Evolutionary conservation across 2,329 filamentous ascomycete genomes (phyloP).

Genomic region (Phialemonium atrogriseum): DNA sequence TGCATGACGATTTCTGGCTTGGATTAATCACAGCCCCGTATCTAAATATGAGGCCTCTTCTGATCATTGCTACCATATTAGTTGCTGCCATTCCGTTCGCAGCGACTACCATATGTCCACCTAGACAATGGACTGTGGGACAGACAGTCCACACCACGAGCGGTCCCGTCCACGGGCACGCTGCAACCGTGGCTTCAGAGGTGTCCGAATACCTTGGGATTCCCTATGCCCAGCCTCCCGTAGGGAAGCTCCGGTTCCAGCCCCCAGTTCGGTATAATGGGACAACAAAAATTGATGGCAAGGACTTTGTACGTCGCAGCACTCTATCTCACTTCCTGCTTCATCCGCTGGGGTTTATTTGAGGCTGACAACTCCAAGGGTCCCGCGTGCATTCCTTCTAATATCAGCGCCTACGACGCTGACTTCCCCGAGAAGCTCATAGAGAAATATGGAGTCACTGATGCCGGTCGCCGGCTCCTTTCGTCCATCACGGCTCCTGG

Average conservation of each 20-base stretch:
- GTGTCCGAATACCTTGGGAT: conserved; percentile 30
- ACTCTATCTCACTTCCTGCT: too few relatives aligned
- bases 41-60: not conserved
- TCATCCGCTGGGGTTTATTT: not conserved
- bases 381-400: conserved; percentile 3
- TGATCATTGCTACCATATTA: not conserved
- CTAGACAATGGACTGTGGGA: conserved; percentile 6
- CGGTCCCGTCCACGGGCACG: conserved; percentile 24
- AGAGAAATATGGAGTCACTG: conserved; percentile 18
- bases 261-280: conserved; percentile 16
- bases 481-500: conserved; percentile 13
- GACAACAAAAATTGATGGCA: conserved; percentile 11
- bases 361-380: conserved; percentile 4
- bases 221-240: conserved; percentile 19
- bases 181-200: conserved; percentile 15
- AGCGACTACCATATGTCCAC: not conserved
- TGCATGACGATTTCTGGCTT: too few relatives aligned
- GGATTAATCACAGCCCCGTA: too few relatives aligned
- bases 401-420: conserved; percentile 8
- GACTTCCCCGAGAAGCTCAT: conserved; percentile 15
- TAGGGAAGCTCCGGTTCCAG: conserved; percentile 16
- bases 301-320: conserved; percentile 8
- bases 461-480: conserved; percentile 16
- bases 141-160: conserved; percentile 21
- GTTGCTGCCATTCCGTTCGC: not conserved